Percentiles rank a stretch among this genome's conserved stretches.
Conservation (phyloP, 768 basidiomycete species). For the Leccinum obscurum region DNA sequence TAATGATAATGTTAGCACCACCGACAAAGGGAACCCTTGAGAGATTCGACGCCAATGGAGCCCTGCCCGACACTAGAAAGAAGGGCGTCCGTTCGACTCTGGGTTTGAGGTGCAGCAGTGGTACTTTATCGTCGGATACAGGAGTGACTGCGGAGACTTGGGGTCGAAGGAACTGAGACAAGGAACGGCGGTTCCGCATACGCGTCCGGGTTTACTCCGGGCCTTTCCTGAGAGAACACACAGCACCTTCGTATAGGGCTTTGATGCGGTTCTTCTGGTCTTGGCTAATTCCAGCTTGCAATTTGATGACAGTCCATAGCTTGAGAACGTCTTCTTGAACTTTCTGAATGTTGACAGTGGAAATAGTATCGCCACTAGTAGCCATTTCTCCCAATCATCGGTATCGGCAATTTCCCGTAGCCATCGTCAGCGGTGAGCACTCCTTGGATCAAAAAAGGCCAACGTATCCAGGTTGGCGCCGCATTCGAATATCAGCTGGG, state of each 20-base stretch:
- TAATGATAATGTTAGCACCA: slow-evolving; percentile 95
- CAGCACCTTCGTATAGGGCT: slow-evolving; percentile 93
- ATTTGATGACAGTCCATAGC: slow-evolving; percentile 82
- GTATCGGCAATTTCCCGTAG: too few species aligned
- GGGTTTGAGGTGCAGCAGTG: slow-evolving; percentile 94
- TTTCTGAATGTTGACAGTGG: slow-evolving; percentile 92
- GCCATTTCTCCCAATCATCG: slow-evolving; percentile 73
- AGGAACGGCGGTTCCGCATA: slow-evolving; percentile 79
- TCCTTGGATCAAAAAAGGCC: too few species aligned
- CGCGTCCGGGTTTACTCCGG: slow-evolving; percentile 61
- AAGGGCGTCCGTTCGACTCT: slow-evolving; percentile 84
- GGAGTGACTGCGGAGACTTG: slow-evolving; percentile 69
- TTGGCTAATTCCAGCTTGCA: slow-evolving; percentile 92
- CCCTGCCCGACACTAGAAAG: slow-evolving; percentile 97
- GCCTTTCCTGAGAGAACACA: slow-evolving; percentile 85
- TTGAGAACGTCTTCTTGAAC: slow-evolving; percentile 97
- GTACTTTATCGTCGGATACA: slow-evolving; percentile 85
- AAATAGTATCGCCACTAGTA: slow-evolving; percentile 77
- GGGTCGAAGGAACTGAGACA: slow-evolving; percentile 96
- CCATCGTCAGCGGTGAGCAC: too few species aligned
- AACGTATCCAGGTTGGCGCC: too few species aligned
- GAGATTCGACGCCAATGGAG: slow-evolving; percentile 95
- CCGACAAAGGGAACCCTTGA: slow-evolving; percentile 93
- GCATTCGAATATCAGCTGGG: too few species aligned
- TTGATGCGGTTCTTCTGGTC: slow-evolving; percentile 97